Evolutionary conservation across 371 early-diverging fungal species (phyloP).

Genomic region (Mucor racemosus): DNA sequence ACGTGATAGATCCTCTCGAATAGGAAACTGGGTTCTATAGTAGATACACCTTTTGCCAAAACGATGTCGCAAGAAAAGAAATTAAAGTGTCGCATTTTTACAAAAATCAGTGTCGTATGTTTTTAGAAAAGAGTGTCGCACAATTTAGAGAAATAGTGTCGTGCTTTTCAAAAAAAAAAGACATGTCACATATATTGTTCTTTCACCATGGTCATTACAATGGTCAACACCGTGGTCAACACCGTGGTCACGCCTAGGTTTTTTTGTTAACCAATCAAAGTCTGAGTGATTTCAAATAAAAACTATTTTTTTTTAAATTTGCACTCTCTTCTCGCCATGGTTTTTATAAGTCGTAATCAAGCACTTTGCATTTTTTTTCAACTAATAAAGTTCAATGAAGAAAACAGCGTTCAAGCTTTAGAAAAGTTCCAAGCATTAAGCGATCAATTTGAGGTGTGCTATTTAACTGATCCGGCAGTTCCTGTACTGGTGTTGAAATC

Average conservation of each 20-base stretch:
- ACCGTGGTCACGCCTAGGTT: background rate
- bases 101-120: constrained; percentile 5
- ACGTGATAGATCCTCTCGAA: too few species aligned
- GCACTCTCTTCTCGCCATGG: background rate
- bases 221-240: background rate
- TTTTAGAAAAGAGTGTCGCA: constrained; percentile 11
- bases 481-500: constrained; percentile 22
- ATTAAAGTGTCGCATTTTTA: constrained; percentile 8
- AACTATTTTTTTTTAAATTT: background rate
- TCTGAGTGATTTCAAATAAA: background rate
- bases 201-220: background rate
- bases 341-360: constrained; percentile 16
- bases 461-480: constrained; percentile 3
- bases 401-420: constrained; percentile 25
- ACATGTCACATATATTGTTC: constrained; percentile 1
- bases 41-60: constrained; percentile 13
- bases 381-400: constrained; percentile 29
- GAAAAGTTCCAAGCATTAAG: constrained; percentile 26
- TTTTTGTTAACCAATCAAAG: background rate
- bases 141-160: constrained; percentile 1
- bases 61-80: too few species aligned
- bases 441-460: constrained; percentile 22
- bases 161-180: background rate
- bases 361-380: constrained; percentile 21
- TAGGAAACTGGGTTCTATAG: too few species aligned